Conservation (phyloP, 2,329 filamentous ascomycete genomes). For the Xylariales sp. region DNA sequence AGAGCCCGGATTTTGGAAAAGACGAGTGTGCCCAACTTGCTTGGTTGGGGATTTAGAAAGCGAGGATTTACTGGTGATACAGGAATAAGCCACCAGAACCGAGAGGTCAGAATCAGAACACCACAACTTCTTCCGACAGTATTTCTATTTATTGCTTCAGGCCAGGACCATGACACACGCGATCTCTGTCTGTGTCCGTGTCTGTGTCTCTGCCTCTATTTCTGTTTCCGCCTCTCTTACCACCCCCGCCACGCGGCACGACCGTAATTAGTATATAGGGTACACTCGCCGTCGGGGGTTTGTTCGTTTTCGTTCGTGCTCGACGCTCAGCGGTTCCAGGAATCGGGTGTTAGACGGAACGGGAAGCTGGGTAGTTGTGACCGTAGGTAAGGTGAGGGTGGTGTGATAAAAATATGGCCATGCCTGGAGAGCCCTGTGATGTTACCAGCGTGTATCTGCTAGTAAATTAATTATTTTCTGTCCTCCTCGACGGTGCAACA, state of each 20-base stretch:
- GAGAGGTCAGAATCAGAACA: conserved; percentile 4
- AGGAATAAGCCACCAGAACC: conserved; percentile 11
- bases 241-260: conserved; percentile 23
- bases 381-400: conserved; percentile 31
- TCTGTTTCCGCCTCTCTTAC: neutral
- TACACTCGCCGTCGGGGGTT: conserved; percentile 12
- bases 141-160: conserved; percentile 5
- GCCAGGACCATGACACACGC: neutral
- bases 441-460: conserved; percentile 11
- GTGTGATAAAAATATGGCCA: conserved; percentile 34
- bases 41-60: conserved; percentile 13
- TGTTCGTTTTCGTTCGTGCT: conserved; percentile 19
- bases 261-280: conserved; percentile 10
- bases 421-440: conserved; percentile 31
- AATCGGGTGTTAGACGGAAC: conserved; percentile 33
- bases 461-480: conserved; percentile 9
- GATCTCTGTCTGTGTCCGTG: no score
- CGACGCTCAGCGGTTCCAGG: conserved; percentile 22
- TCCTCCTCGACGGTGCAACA: conserved; percentile 22
- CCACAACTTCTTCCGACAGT: neutral
- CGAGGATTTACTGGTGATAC: neutral
- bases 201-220: no score
- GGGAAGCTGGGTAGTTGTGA: conserved; percentile 31
- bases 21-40: conserved; percentile 31
- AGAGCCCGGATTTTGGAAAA: conserved; percentile 36